These are phyloP conservation scores for Cercophora newfieldiana DNA, from an alignment of 495 filamentous ascomycete species.

Conservation along the genomic window DNA sequence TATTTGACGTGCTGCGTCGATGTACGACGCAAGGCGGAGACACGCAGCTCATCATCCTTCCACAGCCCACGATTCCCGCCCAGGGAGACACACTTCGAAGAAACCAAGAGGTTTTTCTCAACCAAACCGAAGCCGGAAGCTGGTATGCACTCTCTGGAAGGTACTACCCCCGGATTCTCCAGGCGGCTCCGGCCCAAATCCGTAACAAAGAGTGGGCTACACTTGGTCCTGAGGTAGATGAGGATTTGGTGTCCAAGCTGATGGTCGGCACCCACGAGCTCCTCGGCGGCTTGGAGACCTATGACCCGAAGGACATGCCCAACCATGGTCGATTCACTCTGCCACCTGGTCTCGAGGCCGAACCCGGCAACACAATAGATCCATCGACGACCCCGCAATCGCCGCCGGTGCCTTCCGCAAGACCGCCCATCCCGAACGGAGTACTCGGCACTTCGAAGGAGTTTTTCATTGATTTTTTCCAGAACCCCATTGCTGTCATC, in stretches of 20 bases:
- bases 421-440: background rate
- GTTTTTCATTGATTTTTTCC: constrained; percentile 41
- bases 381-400: background rate
- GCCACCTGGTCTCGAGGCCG: background rate
- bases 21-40: constrained; percentile 58
- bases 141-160: constrained; percentile 94
- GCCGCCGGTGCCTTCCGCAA: background rate
- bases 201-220: constrained; percentile 60
- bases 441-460: background rate
- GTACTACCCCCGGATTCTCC: constrained; percentile 81
- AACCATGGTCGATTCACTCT: background rate
- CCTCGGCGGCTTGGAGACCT: constrained; percentile 24
- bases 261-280: constrained; percentile 51
- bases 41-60: constrained; percentile 71
- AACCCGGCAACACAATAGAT: background rate
- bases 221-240: constrained; percentile 28
- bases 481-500: constrained; percentile 48
- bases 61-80: constrained; percentile 75
- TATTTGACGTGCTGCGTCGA: constrained; percentile 86
- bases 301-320: background rate
- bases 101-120: constrained; percentile 75
- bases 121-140: constrained; percentile 77
- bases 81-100: constrained; percentile 58
- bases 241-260: constrained; percentile 36
- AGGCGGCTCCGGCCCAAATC: constrained; percentile 66